These are phyloP conservation scores for Mortierella sp. DNA, from an alignment of 371 early-diverging fungal genomes.

Conservation along the genomic window DNA sequence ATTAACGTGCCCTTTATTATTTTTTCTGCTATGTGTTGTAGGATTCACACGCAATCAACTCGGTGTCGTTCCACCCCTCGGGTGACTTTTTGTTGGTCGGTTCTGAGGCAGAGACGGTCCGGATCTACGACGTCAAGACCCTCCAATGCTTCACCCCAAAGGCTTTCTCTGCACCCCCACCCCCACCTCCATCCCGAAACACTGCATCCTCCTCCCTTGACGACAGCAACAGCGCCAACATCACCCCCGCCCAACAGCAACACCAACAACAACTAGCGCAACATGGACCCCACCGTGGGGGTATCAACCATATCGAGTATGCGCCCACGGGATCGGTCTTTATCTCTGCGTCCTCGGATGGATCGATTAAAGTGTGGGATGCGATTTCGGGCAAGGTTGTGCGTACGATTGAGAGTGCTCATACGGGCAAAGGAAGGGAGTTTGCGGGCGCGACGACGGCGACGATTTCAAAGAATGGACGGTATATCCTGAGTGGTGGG, in stretches of 20 bases:
- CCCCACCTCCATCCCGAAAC: constrained; percentile 11
- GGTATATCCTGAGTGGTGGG: constrained; percentile 85
- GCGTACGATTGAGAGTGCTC: constrained; percentile 78
- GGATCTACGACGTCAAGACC: constrained; percentile 89
- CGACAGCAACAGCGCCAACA: background rate
- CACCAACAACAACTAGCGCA: constrained; percentile 18
- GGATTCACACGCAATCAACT: constrained; percentile 48
- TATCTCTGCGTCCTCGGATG: constrained; percentile 85
- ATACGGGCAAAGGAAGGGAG: constrained; percentile 69
- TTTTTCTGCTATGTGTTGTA: background rate
- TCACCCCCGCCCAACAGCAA: constrained; percentile 8
- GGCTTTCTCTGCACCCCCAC: constrained; percentile 53
- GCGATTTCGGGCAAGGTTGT: constrained; percentile 80
- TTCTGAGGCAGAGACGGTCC: constrained; percentile 81
- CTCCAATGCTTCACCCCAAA: constrained; percentile 80
- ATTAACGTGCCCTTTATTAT: no score
- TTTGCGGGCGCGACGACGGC: constrained; percentile 73
- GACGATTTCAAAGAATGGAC: constrained; percentile 79
- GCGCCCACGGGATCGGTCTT: constrained; percentile 79
- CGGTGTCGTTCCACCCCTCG: constrained; percentile 51
- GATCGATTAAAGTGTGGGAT: constrained; percentile 91
- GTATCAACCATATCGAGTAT: constrained; percentile 84
- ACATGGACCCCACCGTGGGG: constrained; percentile 70
- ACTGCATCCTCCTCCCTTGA: background rate
- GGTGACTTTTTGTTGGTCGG: constrained; percentile 61